phyloP scores from a whole-genome alignment of 306 rosid species.

The Geum urbanum region DNA sequence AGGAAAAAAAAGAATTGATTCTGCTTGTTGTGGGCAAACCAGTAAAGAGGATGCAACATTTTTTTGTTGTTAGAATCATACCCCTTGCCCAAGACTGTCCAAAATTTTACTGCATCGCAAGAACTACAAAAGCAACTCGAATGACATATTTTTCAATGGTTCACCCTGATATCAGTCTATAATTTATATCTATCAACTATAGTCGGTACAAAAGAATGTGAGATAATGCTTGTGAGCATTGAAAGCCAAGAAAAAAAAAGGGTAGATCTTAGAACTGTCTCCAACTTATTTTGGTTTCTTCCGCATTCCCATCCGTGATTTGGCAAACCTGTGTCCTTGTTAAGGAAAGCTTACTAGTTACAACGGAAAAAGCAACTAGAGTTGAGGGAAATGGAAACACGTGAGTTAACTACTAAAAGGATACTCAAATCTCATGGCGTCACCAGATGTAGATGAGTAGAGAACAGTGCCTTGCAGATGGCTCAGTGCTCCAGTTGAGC shows the following conservation, averaged over 20 bases:
- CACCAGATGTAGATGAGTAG: slow-evolving; percentile 67
- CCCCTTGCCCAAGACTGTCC: too few species aligned
- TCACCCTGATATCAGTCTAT: not conserved
- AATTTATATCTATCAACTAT: not conserved
- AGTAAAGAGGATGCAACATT: not conserved
- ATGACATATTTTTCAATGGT: not conserved
- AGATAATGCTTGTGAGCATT: not conserved
- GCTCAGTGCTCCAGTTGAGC: slow-evolving; percentile 64
- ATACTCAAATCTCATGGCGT: slow-evolving; percentile 95
- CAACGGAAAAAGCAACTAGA: not conserved
- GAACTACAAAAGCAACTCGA: not conserved
- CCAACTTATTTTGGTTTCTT: slow-evolving; percentile 56
- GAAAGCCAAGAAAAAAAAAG: not conserved
- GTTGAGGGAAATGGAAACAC: not conserved
- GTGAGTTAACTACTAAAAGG: slow-evolving; percentile 36
- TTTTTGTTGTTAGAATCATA: not conserved
- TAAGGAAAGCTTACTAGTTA: slow-evolving; percentile 39
- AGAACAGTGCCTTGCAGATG: slow-evolving; percentile 80
- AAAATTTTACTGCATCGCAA: not conserved
- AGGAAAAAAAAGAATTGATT: too few species aligned
- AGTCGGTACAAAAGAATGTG: not conserved
- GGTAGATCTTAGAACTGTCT: not conserved
- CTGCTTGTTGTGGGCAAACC: not conserved
- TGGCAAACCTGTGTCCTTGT: slow-evolving; percentile 64
- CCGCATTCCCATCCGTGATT: slow-evolving; percentile 94